These are phyloP conservation scores for Clavariopsis aquatica DNA, from an alignment of 495 filamentous ascomycete genomes.

Conservation along the genomic window DNA sequence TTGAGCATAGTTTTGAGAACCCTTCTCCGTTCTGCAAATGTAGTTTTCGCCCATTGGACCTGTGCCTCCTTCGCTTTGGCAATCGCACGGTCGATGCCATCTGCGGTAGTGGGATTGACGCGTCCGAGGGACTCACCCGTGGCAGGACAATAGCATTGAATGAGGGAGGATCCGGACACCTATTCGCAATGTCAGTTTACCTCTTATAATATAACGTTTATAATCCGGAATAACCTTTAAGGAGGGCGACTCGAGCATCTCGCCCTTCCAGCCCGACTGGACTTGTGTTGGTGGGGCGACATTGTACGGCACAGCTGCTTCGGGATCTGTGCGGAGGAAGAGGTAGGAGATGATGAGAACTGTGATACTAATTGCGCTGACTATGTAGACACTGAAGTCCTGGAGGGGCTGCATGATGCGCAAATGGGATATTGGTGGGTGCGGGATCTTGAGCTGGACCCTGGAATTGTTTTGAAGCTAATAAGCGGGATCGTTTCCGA, in stretches of 20 bases:
- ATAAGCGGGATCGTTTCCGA: background rate
- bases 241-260: constrained; percentile 61
- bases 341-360: constrained; percentile 15
- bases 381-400: constrained; percentile 8
- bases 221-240: constrained; percentile 45
- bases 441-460: background rate
- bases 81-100: constrained; percentile 79
- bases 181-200: constrained; percentile 26
- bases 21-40: constrained; percentile 72
- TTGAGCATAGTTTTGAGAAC: constrained; percentile 82
- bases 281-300: constrained; percentile 62
- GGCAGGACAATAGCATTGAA: constrained; percentile 89
- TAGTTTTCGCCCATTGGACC: constrained; percentile 74
- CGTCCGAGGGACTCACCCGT: constrained; percentile 80
- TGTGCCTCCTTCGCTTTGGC: constrained; percentile 74
- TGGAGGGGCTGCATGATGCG: constrained; percentile 26
- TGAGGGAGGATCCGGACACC: constrained; percentile 58
- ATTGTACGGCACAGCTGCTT: constrained; percentile 58
- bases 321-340: constrained; percentile 36
- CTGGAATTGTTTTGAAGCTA: background rate
- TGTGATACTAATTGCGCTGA: constrained; percentile 9
- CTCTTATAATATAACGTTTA: background rate
- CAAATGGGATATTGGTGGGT: background rate
- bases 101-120: constrained; percentile 74
- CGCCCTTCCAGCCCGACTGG: constrained; percentile 55